Conservation (phyloP, 108 stramenopile genomes). For the Phaeodactylum tricornutum region DNA sequence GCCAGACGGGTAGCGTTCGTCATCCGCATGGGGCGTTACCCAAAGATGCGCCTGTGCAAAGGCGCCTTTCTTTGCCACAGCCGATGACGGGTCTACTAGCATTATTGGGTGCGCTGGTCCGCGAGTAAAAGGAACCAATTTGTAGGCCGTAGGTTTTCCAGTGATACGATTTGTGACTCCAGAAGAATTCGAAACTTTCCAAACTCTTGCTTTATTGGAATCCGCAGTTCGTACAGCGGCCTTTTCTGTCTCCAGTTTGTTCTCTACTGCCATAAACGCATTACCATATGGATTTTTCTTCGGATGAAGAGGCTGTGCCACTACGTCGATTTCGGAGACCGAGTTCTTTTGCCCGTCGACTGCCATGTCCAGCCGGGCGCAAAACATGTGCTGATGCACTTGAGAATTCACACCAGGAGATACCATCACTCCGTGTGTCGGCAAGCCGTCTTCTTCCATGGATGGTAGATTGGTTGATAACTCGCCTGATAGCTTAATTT, state of each 20-base stretch:
- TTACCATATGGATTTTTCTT: conserved; percentile 31
- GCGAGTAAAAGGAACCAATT: conserved; percentile 35
- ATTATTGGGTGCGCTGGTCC: conserved; percentile 31
- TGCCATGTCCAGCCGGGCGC: conserved; percentile 58
- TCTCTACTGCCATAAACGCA: conserved; percentile 30
- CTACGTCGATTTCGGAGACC: conserved; percentile 42
- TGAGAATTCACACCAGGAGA: conserved; percentile 64
- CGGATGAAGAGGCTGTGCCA: conserved; percentile 10
- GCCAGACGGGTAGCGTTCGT: conserved; percentile 48
- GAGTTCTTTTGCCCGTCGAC: conserved; percentile 45
- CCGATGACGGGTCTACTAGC: conserved; percentile 19
- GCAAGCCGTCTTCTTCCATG: conserved; percentile 22
- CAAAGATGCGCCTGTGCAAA: conserved; percentile 44
- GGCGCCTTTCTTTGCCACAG: conserved; percentile 30
- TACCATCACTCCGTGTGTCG: conserved; percentile 43
- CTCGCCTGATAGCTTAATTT: conserved; percentile 45
- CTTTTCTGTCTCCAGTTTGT: conserved; percentile 22
- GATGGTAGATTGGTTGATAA: conserved; percentile 56
- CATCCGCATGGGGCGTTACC: conserved; percentile 35
- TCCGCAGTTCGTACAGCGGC: conserved; percentile 25
- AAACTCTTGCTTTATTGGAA: conserved; percentile 31
- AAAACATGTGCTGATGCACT: conserved; percentile 71
- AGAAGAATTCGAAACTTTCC: conserved; percentile 45
- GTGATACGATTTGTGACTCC: conserved; percentile 32
- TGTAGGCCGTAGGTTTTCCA: conserved; percentile 37